A percentile compares a stretch with the other conserved stretches of the same genome.
Evolutionary conservation across 345 rosid genomes (phyloP).

Genomic region (Linum lewisii): DNA sequence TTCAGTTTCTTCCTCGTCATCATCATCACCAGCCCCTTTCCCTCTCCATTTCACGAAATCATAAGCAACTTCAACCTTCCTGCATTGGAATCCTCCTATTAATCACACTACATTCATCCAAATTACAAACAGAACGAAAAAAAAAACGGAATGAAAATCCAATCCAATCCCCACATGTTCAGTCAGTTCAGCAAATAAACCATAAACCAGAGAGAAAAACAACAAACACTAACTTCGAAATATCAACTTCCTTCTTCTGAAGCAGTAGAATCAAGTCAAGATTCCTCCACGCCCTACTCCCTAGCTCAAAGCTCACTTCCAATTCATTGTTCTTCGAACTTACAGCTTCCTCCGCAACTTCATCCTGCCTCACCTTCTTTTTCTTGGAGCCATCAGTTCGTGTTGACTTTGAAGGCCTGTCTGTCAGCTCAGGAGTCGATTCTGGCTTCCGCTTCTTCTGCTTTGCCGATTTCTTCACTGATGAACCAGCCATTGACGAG

Average conservation of each 20-base stretch:
- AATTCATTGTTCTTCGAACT: conserved; percentile 9
- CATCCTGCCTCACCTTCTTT: conserved; percentile 1
- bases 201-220: neutral
- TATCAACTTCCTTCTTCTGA: conserved; percentile 35
- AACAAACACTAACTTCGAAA: conserved; percentile 39
- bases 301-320: conserved; percentile 21
- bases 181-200: neutral
- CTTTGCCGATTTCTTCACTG: conserved; percentile 14
- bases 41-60: conserved; percentile 32
- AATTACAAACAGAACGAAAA: neutral
- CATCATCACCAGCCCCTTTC: conserved; percentile 20
- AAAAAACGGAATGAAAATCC: neutral
- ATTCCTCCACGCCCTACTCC: conserved; percentile 51
- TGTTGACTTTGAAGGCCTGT: conserved; percentile 21
- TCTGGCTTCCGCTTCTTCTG: conserved; percentile 34
- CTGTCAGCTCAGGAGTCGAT: conserved; percentile 14
- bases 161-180: neutral
- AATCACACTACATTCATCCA: neutral
- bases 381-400: conserved; percentile 17
- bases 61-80: conserved; percentile 66
- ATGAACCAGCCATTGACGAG: conserved; percentile 26
- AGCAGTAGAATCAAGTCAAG: conserved; percentile 53
- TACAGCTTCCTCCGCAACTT: conserved; percentile 11
- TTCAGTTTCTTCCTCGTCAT: conserved; percentile 44
- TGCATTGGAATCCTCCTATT: conserved; percentile 27